phyloP scores from a whole-genome alignment of 768 basidiomycete species.

The Neoboletus brunneissimus region DNA sequence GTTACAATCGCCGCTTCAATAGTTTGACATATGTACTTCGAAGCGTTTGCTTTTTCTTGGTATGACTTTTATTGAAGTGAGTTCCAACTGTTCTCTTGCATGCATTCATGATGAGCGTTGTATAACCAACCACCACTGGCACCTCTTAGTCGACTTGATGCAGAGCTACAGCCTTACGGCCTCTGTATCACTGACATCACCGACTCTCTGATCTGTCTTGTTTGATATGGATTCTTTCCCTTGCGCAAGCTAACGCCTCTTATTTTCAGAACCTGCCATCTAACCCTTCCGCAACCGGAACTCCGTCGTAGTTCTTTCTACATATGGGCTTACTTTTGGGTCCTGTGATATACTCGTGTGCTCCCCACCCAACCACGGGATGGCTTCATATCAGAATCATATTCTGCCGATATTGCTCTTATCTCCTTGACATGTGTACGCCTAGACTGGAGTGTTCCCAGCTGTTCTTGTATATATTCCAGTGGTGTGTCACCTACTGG shows the following conservation, averaged over 20 bases:
- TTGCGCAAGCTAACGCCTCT: slow-evolving; percentile 17
- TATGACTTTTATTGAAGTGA: slow-evolving; percentile 5
- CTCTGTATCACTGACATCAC: slow-evolving; percentile 77
- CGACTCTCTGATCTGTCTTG: slow-evolving; percentile 46
- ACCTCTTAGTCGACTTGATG: slow-evolving; percentile 89
- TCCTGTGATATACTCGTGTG: slow-evolving; percentile 3
- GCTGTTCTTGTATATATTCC: slow-evolving; percentile 5
- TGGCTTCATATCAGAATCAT: not conserved
- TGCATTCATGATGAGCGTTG: slow-evolving; percentile 77
- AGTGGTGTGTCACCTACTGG: not conserved
- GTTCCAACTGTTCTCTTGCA: slow-evolving; percentile 5
- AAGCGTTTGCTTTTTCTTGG: not conserved
- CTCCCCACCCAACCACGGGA: not conserved
- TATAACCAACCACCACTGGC: slow-evolving; percentile 68
- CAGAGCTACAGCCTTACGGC: slow-evolving; percentile 33
- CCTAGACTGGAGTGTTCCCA: slow-evolving; percentile 1
- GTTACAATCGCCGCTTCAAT: slow-evolving; percentile 22
- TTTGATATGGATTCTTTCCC: not conserved
- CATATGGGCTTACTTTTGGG: not conserved
- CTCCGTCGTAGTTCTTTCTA: not conserved
- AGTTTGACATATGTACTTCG: not conserved
- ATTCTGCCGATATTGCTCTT: not conserved
- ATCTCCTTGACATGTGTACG: slow-evolving; percentile 4
- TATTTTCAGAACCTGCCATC: slow-evolving; percentile 9
- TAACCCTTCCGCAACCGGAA: not conserved